Base-by-base conservation (phyloP, 108 stramenopile genomes). In the Epipyxis sp. region DNA sequence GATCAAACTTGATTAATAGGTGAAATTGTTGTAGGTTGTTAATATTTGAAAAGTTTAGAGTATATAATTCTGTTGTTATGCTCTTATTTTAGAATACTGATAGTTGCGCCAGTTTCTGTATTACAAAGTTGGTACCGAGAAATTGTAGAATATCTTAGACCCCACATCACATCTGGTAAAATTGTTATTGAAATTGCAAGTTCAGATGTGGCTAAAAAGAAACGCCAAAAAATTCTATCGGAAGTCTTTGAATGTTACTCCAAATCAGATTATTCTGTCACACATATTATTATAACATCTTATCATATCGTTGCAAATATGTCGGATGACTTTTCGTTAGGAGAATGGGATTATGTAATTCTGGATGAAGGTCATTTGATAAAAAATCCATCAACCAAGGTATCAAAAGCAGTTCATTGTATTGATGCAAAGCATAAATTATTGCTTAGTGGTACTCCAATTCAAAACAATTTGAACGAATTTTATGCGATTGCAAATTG, bases 361-460 rank as follows among this genome's bases (percentile, higher is more conserved):
- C 82, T 85, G 41, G 84, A 85, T 44, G 84, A 85, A 71, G 84
- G 84, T 1, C 84, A 85, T 82, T 80, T 81, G 79, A 82, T 83
- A 77, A 83, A 83, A 69, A 83, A 83, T 78, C 3, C 78, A 20
- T 46, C 76, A 34, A 79, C 81, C 0, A 81, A 54, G 78, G 46
- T 74, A 29, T 74, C 71, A 3, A 27, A 74, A 37, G 32, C 71
- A 3, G 34, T 74, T 16, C 71, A 74, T 32, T 43, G 30, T 54
- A 62, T 65, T 42, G 68, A 20, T 42, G 27, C n/a, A 13, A 6
- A 3, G 29, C 43, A 35, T 1, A 29, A 32, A 6, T 32, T 80
- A 3, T 39, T 77, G 37, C 69, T 44, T n/a, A 40, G 1, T 39
- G 77, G 80, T 42, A 82, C 81, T 13, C 81, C 80, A 27, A 68